Base-by-base conservation (phyloP, 371 early-diverging fungal species). In the Mucor circinelloides region DNA sequence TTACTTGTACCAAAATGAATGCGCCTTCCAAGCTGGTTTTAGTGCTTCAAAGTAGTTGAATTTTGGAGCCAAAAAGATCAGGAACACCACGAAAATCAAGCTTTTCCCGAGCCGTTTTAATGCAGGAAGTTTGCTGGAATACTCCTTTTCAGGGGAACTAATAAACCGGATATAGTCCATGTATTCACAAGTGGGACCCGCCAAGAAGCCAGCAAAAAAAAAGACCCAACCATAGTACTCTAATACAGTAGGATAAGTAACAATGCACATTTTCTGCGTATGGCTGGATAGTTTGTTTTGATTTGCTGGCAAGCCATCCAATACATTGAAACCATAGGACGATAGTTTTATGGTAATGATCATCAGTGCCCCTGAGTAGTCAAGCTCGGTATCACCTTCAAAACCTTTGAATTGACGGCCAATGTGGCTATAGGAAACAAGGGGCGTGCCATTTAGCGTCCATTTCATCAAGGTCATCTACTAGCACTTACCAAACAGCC, bases 301-400 rank as follows among this genome's bases (percentile, higher is more conserved):
- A 27, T 63, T 66, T 48, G 54, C 70, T 69, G 57, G 63, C 60
- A 48, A 36, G 8, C 67, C 65, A 21, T 73, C 69, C 27, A 59
- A 10, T 36, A 95, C 89, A 62, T 89, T 90, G 80, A 91, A 97
- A 0, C 95, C 97, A 79, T 93, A 94, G 7, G 93, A 89, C 10
- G 94, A 90, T 54, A 94, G 70, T 75, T 96, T 96, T 70, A 96
- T 94, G 8, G 93, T 91, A 54, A 93, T 77, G 30, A 98, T 85
- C 98, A 98, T 98, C 76, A 94, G 87, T 1, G 94, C 90, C 12
- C 94, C 95, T 6, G 97, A 93, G 63, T 91, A 85, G 80, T 97
- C 97, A 60, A 94, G 83, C 30, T 75, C 69, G 28, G 80, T 86
- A 65, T 80, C 80, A 28, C 85, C 80, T 57, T 72, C 71, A 30